Base-by-base conservation (phyloP, 805 yeast species). In the Candida bentonensis region DNA sequence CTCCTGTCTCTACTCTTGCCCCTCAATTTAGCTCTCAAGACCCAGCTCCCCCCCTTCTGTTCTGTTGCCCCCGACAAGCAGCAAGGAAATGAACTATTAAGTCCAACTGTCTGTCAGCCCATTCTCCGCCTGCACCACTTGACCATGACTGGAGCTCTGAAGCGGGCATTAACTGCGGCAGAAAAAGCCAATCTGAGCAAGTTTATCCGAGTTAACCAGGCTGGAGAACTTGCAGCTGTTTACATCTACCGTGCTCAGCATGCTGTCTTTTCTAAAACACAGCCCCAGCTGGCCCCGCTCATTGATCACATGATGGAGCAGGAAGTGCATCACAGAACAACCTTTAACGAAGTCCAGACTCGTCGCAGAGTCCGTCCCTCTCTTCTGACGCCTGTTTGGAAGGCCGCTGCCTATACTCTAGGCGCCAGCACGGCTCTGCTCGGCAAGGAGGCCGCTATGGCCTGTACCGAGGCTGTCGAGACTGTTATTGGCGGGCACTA, bases 251-350 rank as follows among this genome's bases (percentile, higher is more conserved):
- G 79, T 47, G 98, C 97, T 5, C 98, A 92, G 62, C 82, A 80
- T 53, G 66, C 74, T 33, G 87, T 87, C 2, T 66, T 92, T 43
- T 75, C 82, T 11, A 71, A 69, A 44, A 79, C 77, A 46, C 71
- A 73, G 52, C 95, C 95, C 1, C 76, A 78, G 46, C 66, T 89
- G 46, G 84, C 78, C 54, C 89, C 94, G 0, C 68, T 87, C 11
- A 65, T 92, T 55, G 74, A 78, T 55, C 96, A 92, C 59, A 92
- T 92, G 98, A 88, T 97, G 97, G 95, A 88, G 26, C 97, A 92
- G 61, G 98, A 92, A 56, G 70, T 89, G 27, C 86, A 80, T 53
- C 98, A 92, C 57, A 95, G 86, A 58, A 65, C 73, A 49, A 83
- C 95, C 0, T 92, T 92, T 65, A 82, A 92, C 59, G 61, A 69